Evolutionary conservation across 371 early-diverging fungal genomes (phyloP).

Genomic region (Saksenaea vasiformis): DNA sequence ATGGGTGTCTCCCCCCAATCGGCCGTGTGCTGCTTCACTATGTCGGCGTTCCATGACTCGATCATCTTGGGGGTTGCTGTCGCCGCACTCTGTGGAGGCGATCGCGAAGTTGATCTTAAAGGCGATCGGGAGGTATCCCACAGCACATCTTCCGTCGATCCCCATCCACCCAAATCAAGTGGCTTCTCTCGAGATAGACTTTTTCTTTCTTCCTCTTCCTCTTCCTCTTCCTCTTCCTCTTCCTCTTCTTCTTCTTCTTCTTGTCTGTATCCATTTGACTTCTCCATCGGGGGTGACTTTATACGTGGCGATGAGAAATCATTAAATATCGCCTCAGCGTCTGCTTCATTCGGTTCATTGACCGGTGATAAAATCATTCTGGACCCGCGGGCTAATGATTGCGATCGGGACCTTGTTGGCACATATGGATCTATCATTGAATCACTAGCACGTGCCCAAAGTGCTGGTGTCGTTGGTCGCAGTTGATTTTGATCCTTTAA

Average conservation of each 20-base stretch:
- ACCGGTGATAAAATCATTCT: no score
- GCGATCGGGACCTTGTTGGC: neutral
- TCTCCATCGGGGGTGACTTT: neutral
- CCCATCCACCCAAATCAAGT: conserved; percentile 34
- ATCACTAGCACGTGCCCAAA: conserved; percentile 18
- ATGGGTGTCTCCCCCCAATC: conserved; percentile 17
- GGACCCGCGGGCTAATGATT: neutral
- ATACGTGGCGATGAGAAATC: no score
- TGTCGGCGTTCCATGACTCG: conserved; percentile 12
- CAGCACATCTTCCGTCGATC: neutral
- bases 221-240: neutral
- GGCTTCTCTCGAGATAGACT: neutral
- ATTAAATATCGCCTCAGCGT: no score
- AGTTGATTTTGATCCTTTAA: conserved; percentile 3
- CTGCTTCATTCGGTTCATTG: no score
- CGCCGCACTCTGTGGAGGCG: neutral
- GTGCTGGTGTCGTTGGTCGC: conserved; percentile 22
- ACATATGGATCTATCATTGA: conserved; percentile 11
- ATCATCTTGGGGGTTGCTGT: neutral
- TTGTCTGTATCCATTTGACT: neutral
- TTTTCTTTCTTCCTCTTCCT: neutral
- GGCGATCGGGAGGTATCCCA: conserved; percentile 10
- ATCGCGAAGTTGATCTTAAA: neutral
- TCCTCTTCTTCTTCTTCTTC: neutral
- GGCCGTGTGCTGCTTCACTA: conserved; percentile 1